Evolutionary conservation across 495 filamentous ascomycete genomes (phyloP).

Genomic region (Immersiella caudata): DNA sequence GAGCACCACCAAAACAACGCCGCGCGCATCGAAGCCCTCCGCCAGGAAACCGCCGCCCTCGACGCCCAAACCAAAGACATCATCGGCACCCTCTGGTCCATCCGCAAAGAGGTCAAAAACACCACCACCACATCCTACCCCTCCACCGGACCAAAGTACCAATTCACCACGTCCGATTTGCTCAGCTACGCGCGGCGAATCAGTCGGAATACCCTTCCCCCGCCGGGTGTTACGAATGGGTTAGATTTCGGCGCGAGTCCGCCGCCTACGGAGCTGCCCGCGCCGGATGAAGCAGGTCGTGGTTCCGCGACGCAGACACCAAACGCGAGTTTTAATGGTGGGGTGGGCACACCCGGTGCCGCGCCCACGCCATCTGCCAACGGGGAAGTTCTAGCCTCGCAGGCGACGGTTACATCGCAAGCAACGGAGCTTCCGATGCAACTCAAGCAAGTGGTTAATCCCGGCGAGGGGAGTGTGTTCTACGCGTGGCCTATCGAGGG

Average conservation of each 20-base stretch:
- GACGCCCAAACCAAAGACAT: conserved; percentile 65
- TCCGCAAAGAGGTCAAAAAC: conserved; percentile 65
- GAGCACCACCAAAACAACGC: conserved; percentile 70
- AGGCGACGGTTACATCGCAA: conserved; percentile 21
- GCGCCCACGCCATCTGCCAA: conserved; percentile 19
- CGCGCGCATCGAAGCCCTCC: conserved; percentile 63
- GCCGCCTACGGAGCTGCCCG: conserved; percentile 15
- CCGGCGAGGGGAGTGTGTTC: conserved; percentile 53
- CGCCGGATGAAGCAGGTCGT: not conserved
- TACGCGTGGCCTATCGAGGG: conserved; percentile 71
- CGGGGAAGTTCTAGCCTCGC: conserved; percentile 6
- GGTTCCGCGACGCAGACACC: conserved; percentile 23
- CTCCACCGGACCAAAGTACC: conserved; percentile 36
- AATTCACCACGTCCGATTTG: conserved; percentile 66
- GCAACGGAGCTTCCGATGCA: conserved; percentile 38
- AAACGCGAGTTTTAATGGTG: conserved; percentile 28
- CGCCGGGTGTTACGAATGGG: conserved; percentile 56
- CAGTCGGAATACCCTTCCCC: conserved; percentile 70
- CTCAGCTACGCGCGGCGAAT: conserved; percentile 74
- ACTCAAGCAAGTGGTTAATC: conserved; percentile 56
- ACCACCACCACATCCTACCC: conserved; percentile 59
- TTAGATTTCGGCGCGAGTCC: conserved; percentile 26
- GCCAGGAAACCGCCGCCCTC: conserved; percentile 57
- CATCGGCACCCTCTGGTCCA: conserved; percentile 61
- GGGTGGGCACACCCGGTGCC: conserved; percentile 7